Conservation (phyloP, 352 stramenopile genomes). For the Phytophthora foliorum region DNA sequence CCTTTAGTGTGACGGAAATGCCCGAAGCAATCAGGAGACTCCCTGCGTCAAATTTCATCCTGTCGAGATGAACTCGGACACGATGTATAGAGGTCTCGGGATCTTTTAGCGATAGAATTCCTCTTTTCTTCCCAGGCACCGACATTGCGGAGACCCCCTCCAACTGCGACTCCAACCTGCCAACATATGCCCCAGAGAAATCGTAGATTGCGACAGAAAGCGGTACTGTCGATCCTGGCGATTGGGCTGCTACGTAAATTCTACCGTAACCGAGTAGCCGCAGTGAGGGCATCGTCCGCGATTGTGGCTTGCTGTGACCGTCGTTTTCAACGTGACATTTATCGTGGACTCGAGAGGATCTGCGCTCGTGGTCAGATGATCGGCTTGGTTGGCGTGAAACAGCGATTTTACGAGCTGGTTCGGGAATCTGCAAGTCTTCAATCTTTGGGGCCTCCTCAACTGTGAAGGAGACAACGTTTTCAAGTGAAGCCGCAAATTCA, state of each 20-base stretch:
- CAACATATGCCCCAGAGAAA: slow-evolving; percentile 36
- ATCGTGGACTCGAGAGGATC: slow-evolving; percentile 18
- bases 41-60: slow-evolving; percentile 36
- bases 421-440: slow-evolving; percentile 28
- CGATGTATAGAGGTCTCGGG: slow-evolving; percentile 11
- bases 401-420: slow-evolving; percentile 24
- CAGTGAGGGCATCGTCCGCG: slow-evolving; percentile 23
- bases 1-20: slow-evolving; percentile 45
- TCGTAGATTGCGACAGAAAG: slow-evolving; percentile 48
- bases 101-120: slow-evolving; percentile 31
- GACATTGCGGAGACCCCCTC: slow-evolving; percentile 11
- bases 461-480: slow-evolving; percentile 38
- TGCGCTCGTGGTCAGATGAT: slow-evolving; percentile 10
- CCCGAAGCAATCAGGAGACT: slow-evolving; percentile 24
- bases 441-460: slow-evolving; percentile 23
- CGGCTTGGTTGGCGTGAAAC: slow-evolving; percentile 26
- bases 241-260: slow-evolving; percentile 38
- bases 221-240: slow-evolving; percentile 18
- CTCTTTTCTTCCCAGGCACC: slow-evolving; percentile 28
- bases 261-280: slow-evolving; percentile 44
- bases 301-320: slow-evolving; percentile 11
- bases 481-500: slow-evolving; percentile 53
- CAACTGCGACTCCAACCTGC: slow-evolving; percentile 37
- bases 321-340: neutral
- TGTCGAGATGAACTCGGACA: slow-evolving; percentile 37